Evolutionary conservation across 2,329 filamentous ascomycete genomes (phyloP).

Genomic region (Aspergillus aculeatinus): DNA sequence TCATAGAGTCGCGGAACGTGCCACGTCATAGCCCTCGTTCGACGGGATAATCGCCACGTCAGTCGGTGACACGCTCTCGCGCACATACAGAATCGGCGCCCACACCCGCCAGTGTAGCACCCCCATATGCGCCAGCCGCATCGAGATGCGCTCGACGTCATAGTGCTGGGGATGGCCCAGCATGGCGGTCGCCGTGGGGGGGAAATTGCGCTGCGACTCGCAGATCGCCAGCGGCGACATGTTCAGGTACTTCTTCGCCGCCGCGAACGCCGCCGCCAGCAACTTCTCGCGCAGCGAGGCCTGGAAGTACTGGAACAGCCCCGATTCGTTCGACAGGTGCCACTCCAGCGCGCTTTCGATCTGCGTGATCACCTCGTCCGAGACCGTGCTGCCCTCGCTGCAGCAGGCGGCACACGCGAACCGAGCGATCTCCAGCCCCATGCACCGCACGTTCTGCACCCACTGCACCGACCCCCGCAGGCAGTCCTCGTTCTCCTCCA

Average conservation of each 20-base stretch:
- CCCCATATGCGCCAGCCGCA: constrained; percentile 76
- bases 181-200: constrained; percentile 5
- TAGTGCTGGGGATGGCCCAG: constrained; percentile 26
- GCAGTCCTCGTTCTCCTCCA: constrained; percentile 35
- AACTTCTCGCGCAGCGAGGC: constrained; percentile 34
- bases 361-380: constrained; percentile 33
- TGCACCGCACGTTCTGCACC: constrained; percentile 35
- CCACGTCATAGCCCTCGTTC: constrained; percentile 11
- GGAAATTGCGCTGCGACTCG: constrained; percentile 39
- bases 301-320: constrained; percentile 36
- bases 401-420: constrained; percentile 36
- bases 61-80: constrained; percentile 26
- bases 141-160: constrained; percentile 58
- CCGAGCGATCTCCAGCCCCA: constrained; percentile 46
- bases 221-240: constrained; percentile 47
- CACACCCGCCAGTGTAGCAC: constrained; percentile 90
- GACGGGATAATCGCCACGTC: constrained; percentile 15
- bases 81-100: constrained; percentile 68
- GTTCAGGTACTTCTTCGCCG: constrained; percentile 39
- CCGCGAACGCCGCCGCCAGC: constrained; percentile 30
- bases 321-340: constrained; percentile 35
- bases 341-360: constrained; percentile 38
- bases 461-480: constrained; percentile 27
- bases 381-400: constrained; percentile 26
- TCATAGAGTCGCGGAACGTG: constrained; percentile 2